Evolutionary conservation across 768 basidiomycete genomes (phyloP).

Genomic region (Infundibulicybe gibba): DNA sequence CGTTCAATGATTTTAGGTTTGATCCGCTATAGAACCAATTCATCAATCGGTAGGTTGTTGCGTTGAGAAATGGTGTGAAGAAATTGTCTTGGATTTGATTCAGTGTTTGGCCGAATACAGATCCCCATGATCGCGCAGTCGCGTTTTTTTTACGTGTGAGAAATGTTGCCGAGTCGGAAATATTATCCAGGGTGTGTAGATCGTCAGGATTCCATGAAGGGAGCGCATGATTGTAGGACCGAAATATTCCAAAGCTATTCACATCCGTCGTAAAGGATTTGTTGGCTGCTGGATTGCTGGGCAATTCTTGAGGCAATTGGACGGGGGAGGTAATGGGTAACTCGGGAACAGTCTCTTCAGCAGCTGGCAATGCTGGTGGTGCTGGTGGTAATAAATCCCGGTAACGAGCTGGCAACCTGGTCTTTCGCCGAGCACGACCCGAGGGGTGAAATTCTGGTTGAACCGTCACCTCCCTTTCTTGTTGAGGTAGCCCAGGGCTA

Average conservation of each 20-base stretch:
- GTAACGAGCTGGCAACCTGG: too few species aligned
- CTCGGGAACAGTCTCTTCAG: not conserved
- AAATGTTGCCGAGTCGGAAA: not conserved
- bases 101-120: not conserved
- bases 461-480: not conserved
- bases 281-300: too few species aligned
- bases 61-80: slow-evolving; percentile 19
- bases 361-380: not conserved
- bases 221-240: not conserved
- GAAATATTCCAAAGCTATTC: not conserved
- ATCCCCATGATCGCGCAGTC: not conserved
- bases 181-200: not conserved
- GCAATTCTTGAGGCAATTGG: too few species aligned
- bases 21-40: slow-evolving; percentile 27
- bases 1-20: slow-evolving; percentile 11
- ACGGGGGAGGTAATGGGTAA: too few species aligned
- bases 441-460: not conserved
- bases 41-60: slow-evolving; percentile 20
- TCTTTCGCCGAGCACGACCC: too few species aligned
- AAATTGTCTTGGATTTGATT: slow-evolving; percentile 15
- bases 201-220: not conserved
- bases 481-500: not conserved
- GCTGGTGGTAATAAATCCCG: not conserved
- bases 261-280: not conserved
- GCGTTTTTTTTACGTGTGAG: not conserved